Percentiles rank a stretch among this genome's conserved stretches.
These are phyloP conservation scores for Chaetomium olivaceum DNA, from an alignment of 2,329 filamentous ascomycete genomes.

Conservation along the genomic window DNA sequence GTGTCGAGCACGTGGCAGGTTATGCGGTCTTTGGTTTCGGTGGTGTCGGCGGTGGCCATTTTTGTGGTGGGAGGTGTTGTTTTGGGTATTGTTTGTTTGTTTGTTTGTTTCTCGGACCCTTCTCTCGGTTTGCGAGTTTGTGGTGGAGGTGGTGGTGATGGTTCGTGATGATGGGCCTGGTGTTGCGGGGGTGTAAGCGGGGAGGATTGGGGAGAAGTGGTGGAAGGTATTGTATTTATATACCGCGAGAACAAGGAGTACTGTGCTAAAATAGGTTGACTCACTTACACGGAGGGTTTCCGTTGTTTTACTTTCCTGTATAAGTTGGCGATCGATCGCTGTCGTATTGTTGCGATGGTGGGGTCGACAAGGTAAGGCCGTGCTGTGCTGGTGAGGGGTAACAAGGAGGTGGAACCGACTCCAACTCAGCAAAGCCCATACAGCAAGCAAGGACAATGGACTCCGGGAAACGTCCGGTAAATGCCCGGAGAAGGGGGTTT, in stretches of 20 bases:
- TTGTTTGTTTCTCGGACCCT: slow-evolving; percentile 2
- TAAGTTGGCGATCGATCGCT: background rate
- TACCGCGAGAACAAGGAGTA: background rate
- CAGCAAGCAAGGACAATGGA: background rate
- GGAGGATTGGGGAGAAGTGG: background rate
- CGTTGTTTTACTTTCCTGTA: background rate
- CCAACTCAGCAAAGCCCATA: background rate
- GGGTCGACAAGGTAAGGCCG: slow-evolving; percentile 22
- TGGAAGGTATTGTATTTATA: background rate
- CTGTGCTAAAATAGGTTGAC: background rate
- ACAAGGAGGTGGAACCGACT: background rate
- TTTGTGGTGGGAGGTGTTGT: slow-evolving; percentile 9
- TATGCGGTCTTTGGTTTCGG: slow-evolving; percentile 64
- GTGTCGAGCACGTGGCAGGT: slow-evolving; percentile 89
- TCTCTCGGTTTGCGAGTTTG: background rate
- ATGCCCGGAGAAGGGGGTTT: background rate
- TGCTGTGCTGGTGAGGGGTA: slow-evolving; percentile 6
- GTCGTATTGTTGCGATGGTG: background rate
- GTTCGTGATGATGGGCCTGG: slow-evolving; percentile 7
- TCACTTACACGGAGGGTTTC: slow-evolving; percentile 4
- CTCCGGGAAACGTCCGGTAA: background rate
- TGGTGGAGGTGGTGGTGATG: slow-evolving; percentile 1
- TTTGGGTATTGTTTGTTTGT: background rate
- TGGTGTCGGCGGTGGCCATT: slow-evolving; percentile 27
- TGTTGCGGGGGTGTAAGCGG: slow-evolving; percentile 8